Evolutionary conservation across 129 eudicot species (phyloP), one percentile per base, ranked within the genome.

Genomic region (Tanacetum coccineum): DNA sequence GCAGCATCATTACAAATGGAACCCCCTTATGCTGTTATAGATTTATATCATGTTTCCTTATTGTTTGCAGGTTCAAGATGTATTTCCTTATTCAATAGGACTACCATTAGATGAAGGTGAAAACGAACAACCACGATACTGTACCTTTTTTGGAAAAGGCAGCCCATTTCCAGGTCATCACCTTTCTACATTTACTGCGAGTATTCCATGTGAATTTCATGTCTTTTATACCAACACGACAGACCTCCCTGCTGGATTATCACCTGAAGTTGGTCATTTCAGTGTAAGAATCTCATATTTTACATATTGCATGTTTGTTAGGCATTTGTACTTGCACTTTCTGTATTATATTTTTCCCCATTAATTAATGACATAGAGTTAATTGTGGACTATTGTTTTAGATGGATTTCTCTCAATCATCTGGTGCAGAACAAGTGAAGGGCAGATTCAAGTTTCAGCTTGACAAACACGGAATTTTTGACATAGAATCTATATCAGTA

Each of bases 51-150:
- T 21, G 9, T 51, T 71, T 58, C 71, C 39, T 28, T 64, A 20
- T 53, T 54, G 50, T 83, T 70, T 81, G 44, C 89, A 93, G 96
- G 76, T 88, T 60, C 73, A 77, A 76, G 96, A 93, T 68, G 69
- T 74, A 55, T 79, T 84, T 67, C 96, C 98, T 17, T 86, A 81
- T 78, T 80, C 95, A 10, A 75, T 93, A 65, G 90, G 85, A 17
- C 53, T 84, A 48, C 55, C 76, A 49, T 46, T 53, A 8, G 13
- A 2, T 7, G 40, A 44, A 39, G 13, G 1, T 20, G 22, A n/a
- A 39, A 11, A 64, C 13, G n/a, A 45, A 40, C 65, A 80, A 20
- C 49, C 55, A 3, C 62, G 74, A 30, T 79, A 75, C 54, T 60
- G 70, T 9, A 68, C 58, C 17, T 32, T 84, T 54, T 84, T 82